Percentiles rank a stretch among this genome's conserved stretches.
Conservation (phyloP, 2,329 filamentous ascomycete species). For the Alternaria infectoria region DNA sequence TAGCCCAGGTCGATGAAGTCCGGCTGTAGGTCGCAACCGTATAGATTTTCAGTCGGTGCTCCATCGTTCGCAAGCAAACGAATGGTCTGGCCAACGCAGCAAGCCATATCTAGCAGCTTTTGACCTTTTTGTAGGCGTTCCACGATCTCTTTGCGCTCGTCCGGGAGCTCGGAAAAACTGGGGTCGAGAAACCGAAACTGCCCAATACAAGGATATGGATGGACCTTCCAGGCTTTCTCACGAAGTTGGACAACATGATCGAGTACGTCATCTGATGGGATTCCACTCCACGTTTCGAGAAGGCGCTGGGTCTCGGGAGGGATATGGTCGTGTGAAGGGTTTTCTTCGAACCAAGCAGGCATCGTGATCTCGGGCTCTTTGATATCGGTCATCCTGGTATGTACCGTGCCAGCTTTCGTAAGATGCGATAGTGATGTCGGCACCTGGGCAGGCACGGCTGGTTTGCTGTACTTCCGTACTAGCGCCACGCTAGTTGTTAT, state of each 20-base stretch:
- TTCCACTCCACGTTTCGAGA: slow-evolving; percentile 46
- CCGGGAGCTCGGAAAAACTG: slow-evolving; percentile 20
- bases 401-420: background rate
- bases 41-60: slow-evolving; percentile 47
- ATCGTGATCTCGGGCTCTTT: background rate
- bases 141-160: slow-evolving; percentile 36
- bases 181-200: slow-evolving; percentile 42
- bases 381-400: slow-evolving; percentile 1
- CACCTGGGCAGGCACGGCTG: background rate
- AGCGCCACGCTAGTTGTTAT: background rate
- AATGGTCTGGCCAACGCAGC: slow-evolving; percentile 55
- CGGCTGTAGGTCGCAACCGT: slow-evolving; percentile 48
- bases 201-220: slow-evolving; percentile 44
- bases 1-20: slow-evolving; percentile 63
- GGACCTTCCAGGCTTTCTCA: slow-evolving; percentile 33
- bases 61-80: slow-evolving; percentile 50
- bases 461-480: background rate
- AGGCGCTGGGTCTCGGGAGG: slow-evolving; percentile 36
- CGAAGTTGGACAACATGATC: slow-evolving; percentile 40
- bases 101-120: slow-evolving; percentile 51
- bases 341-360: slow-evolving; percentile 35
- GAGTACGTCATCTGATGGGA: slow-evolving; percentile 39
- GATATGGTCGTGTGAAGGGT: slow-evolving; percentile 29
- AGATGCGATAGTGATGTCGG: background rate
- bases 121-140: slow-evolving; percentile 34